Evolutionary conservation across 352 stramenopile species (phyloP).

Genomic region (Pythium phragmitis): DNA sequence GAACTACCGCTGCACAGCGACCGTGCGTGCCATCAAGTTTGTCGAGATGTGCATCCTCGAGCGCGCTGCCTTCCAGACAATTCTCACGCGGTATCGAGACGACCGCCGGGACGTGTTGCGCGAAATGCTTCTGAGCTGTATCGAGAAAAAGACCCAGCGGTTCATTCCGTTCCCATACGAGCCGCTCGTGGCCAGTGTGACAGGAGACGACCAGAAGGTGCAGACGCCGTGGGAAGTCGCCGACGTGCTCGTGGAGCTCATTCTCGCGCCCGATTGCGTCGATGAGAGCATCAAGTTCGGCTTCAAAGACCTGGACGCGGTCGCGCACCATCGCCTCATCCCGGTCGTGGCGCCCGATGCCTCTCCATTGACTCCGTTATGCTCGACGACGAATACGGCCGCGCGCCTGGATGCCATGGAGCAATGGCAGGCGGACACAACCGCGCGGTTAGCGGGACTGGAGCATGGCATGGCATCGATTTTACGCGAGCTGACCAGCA

Average conservation of each 20-base stretch:
- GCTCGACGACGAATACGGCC: background rate
- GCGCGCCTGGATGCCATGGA: slow-evolving; percentile 8
- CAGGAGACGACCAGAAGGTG: background rate
- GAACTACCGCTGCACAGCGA: slow-evolving; percentile 33
- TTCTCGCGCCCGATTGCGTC: slow-evolving; percentile 11
- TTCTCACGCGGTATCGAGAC: slow-evolving; percentile 27
- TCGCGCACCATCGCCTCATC: slow-evolving; percentile 12
- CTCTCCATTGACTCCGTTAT: too few relatives aligned
- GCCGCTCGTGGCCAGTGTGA: slow-evolving; percentile 3
- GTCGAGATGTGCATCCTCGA: slow-evolving; percentile 29
- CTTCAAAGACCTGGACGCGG: slow-evolving; percentile 22
- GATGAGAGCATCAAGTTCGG: slow-evolving; percentile 24
- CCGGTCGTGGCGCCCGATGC: background rate
- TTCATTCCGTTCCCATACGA: slow-evolving; percentile 27
- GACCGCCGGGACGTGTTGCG: slow-evolving; percentile 24
- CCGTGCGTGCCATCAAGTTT: slow-evolving; percentile 26
- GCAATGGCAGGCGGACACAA: slow-evolving; percentile 17
- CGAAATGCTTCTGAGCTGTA: slow-evolving; percentile 22
- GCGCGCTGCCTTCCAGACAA: slow-evolving; percentile 17
- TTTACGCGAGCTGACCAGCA: slow-evolving; percentile 3
- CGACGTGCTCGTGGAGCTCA: slow-evolving; percentile 18
- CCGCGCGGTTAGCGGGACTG: slow-evolving; percentile 1
- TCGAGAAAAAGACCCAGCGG: slow-evolving; percentile 19
- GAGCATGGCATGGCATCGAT: slow-evolving; percentile 15
- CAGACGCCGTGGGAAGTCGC: slow-evolving; percentile 19